Evolutionary conservation across 2,329 filamentous ascomycete species (phyloP).

Genomic region (Nothophoma quercina): DNA sequence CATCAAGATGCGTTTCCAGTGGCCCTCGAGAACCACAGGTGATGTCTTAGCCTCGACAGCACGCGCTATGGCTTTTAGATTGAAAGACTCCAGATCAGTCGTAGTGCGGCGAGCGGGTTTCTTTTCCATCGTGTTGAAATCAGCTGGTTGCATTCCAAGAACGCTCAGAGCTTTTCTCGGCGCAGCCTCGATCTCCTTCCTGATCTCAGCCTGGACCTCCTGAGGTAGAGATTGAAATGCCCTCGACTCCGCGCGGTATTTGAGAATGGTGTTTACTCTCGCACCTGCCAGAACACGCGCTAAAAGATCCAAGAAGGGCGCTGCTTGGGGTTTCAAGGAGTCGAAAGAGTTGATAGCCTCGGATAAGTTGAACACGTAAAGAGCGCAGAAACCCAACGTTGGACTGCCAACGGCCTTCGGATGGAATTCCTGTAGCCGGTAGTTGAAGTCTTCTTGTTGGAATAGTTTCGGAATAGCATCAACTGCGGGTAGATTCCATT

Average conservation of each 20-base stretch:
- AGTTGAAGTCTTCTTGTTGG: constrained; percentile 23
- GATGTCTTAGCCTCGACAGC: constrained; percentile 30
- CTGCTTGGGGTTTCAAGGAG: constrained; percentile 27
- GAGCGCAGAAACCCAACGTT: constrained; percentile 38
- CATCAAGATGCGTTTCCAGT: constrained; percentile 35
- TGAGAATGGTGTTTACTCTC: constrained; percentile 22
- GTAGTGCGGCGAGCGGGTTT: constrained; percentile 6
- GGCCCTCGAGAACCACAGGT: constrained; percentile 20
- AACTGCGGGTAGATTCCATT: constrained; percentile 37
- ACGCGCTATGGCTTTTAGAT: constrained; percentile 37
- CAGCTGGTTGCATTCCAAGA: constrained; percentile 16
- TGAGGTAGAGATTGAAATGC: constrained; percentile 26
- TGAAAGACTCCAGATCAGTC: constrained; percentile 32
- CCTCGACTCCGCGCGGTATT: constrained; percentile 13
- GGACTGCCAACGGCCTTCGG: constrained; percentile 27
- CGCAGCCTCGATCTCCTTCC: constrained; percentile 35
- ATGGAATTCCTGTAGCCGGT: constrained; percentile 36
- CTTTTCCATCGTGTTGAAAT: background rate
- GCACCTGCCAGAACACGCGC: constrained; percentile 33
- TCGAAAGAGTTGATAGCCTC: constrained; percentile 27
- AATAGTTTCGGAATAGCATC: constrained; percentile 16
- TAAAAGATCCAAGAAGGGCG: constrained; percentile 40
- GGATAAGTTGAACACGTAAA: constrained; percentile 42
- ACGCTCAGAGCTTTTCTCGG: constrained; percentile 30
- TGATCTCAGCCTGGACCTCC: constrained; percentile 32